Evolutionary conservation across 768 basidiomycete species (phyloP).

Genomic region (Podaxis sp.): DNA sequence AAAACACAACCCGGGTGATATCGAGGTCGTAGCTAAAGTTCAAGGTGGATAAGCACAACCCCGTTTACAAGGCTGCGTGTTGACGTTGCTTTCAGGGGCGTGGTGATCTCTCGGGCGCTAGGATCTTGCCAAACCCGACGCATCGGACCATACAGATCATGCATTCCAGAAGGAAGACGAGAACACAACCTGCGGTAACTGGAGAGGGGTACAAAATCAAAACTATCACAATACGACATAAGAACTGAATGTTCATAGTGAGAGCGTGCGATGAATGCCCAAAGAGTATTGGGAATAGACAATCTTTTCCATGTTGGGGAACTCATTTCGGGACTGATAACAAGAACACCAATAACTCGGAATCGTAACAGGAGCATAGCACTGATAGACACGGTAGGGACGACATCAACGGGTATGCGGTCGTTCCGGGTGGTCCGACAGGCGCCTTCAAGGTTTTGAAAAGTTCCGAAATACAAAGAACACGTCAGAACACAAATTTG

Average conservation of each 20-base stretch:
- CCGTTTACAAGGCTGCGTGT: not conserved
- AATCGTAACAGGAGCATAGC: not conserved
- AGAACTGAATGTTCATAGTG: not conserved
- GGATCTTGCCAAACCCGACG: not conserved
- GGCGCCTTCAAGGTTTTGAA: not conserved
- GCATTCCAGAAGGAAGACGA: not conserved
- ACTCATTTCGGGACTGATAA: not conserved
- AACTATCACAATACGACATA: not conserved
- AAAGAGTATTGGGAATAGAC: not conserved
- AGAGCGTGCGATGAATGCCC: not conserved
- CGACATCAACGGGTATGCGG: not conserved
- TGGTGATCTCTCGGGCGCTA: not conserved
- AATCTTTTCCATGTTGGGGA: not conserved
- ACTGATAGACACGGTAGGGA: not conserved
- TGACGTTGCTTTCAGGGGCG: not conserved
- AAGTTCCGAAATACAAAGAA: not conserved
- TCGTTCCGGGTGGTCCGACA: not conserved
- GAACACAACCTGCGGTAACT: not conserved
- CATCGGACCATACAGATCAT: not conserved
- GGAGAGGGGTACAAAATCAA: conserved; percentile 1
- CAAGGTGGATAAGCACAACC: not conserved
- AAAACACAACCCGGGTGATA: too few species aligned
- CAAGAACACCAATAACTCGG: conserved; percentile 4
- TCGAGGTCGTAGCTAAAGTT: not conserved
- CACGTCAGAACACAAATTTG: not conserved